Evolutionary conservation across 441 rosid species (phyloP), one percentile per base, ranked within the genome.

Genomic region (Melastoma candidum): DNA sequence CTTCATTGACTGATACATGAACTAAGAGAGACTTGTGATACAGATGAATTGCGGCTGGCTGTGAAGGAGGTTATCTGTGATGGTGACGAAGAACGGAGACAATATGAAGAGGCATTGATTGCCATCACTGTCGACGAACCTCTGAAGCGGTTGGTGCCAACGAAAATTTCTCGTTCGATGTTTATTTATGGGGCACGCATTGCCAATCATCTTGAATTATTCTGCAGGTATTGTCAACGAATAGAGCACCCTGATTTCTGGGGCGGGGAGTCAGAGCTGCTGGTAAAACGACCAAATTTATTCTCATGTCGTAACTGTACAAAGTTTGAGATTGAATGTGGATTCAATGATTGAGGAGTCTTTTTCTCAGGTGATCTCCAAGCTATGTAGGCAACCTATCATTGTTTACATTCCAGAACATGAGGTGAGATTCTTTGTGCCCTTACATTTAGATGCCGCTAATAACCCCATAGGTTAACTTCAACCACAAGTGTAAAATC

Each of bases 251-350:
- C 80, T 46, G 93, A 85, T 71, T 87, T 87, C 60, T 90, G 95
- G 96, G 98, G 98, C 55, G 98, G 98, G 49, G 95, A 90, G 65
- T 83, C 98, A 2, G 98, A 90, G 76, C 73, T 87, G 44, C 77
- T 90, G 78, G 96, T 92, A 58, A 66, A 17, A 90, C 74, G 45
- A 49, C 56, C 14, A 45, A 13, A 13, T 52, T 12, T 27, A 52
- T 52, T 59, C 50, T 54, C 26, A 26, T 53, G 36, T 36, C 22
- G 3, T 48, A 27, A 36, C 26, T 29, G 7, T 43, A 44, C 41
- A 14, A 70, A 17, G 22, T 17, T 17, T 17, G 22, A 17, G 22
- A 17, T 17, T 17, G 22, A 17, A 17, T 17, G 22, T 17, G 22
- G 22, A 17, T 17, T 51, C 60, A 54, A 26, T 29, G 27, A 12